A percentile compares a stretch with the other conserved stretches of the same genome.
These are phyloP conservation scores for Phytopythium aichiense DNA, from an alignment of 352 stramenopile species.

Conservation along the genomic window DNA sequence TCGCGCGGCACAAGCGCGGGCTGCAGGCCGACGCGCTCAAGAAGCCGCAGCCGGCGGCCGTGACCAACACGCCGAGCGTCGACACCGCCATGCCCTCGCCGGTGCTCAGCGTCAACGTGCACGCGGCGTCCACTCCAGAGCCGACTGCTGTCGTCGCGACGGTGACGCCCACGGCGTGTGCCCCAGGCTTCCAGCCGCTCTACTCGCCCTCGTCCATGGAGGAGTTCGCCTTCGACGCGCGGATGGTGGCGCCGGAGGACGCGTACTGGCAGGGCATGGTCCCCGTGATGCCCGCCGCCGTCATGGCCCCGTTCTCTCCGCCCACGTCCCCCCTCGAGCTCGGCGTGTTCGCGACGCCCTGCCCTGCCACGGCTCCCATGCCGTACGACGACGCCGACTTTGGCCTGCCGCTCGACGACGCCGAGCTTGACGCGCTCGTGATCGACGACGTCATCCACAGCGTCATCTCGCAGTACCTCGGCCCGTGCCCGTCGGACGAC, in stretches of 20 bases:
- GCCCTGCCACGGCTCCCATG: too few species aligned
- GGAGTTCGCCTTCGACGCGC: background rate
- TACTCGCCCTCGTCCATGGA: background rate
- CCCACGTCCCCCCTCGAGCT: background rate
- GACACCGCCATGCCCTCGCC: background rate
- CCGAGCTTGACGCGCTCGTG: constrained; percentile 1
- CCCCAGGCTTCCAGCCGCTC: background rate
- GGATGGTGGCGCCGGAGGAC: background rate
- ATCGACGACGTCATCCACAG: constrained; percentile 6
- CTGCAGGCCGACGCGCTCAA: background rate
- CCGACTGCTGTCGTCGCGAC: background rate
- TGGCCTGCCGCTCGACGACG: background rate
- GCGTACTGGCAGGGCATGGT: background rate
- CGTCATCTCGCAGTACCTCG: constrained; percentile 1
- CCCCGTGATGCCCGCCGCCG: background rate
- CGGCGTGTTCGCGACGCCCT: background rate
- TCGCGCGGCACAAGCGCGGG: constrained; percentile 5
- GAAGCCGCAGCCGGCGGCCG: background rate
- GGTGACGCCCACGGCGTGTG: background rate
- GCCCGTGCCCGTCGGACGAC: background rate
- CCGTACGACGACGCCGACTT: background rate
- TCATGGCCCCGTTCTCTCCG: background rate
- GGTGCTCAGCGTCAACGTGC: background rate
- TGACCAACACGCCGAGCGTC: background rate
- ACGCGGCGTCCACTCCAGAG: background rate